Evolutionary conservation across 192 early-diverging fungal genomes (phyloP).

Genomic region (Umbelopsis vinacea): DNA sequence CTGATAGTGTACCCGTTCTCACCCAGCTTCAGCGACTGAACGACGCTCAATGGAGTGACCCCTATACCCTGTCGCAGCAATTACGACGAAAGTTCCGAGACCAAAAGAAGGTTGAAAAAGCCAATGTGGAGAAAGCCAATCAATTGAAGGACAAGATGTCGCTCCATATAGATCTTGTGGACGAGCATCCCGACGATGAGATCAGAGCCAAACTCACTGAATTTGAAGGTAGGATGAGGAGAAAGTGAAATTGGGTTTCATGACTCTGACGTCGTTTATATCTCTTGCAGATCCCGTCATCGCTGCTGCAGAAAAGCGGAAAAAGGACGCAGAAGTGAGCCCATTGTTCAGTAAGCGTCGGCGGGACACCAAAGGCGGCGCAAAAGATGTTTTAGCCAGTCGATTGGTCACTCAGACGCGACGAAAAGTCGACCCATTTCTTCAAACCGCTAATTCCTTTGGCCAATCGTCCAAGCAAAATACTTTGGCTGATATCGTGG

Average conservation of each 20-base stretch:
- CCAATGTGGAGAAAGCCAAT: conserved; percentile 47
- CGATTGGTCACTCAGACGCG: conserved; percentile 37
- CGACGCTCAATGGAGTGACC: conserved; percentile 79
- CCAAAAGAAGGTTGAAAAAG: conserved; percentile 63
- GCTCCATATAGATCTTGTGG: conserved; percentile 63
- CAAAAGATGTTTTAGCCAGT: conserved; percentile 20
- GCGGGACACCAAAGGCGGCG: not conserved
- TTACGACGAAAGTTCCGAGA: conserved; percentile 75
- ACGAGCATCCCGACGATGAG: conserved; percentile 53
- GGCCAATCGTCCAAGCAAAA: not conserved
- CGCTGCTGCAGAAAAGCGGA: conserved; percentile 33
- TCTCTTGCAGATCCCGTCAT: conserved; percentile 26
- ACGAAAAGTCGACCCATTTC: conserved; percentile 51
- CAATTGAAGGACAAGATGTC: conserved; percentile 62
- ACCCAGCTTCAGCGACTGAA: conserved; percentile 63
- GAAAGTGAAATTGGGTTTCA: not conserved
- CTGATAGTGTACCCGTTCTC: conserved; percentile 53
- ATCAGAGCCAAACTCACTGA: conserved; percentile 53
- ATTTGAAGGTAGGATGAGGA: conserved; percentile 41
- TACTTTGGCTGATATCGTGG: not conserved
- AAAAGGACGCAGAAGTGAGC: conserved; percentile 28
- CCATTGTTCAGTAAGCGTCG: conserved; percentile 30
- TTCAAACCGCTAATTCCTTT: not conserved
- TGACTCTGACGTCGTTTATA: not conserved
- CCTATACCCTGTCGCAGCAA: conserved; percentile 72